phyloP scores from a whole-genome alignment of 352 stramenopile genomes.

The Thalassiosira exigua region DNA sequence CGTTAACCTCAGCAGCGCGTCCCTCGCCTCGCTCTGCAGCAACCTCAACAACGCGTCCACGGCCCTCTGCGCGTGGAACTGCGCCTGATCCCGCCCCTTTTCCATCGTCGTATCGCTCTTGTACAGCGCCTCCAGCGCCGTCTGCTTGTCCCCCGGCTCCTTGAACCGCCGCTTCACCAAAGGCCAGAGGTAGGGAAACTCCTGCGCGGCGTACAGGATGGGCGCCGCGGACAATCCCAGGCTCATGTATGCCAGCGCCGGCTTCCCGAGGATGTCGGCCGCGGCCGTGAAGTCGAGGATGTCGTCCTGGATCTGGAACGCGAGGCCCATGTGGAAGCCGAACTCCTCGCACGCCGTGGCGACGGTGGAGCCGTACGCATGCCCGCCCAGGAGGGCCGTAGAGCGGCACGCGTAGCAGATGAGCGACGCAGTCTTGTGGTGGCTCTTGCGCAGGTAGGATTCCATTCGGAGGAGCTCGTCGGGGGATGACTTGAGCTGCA shows the following conservation, averaged over 20 bases:
- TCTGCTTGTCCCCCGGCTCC: conserved; percentile 86
- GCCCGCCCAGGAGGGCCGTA: conserved; percentile 93
- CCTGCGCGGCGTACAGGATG: conserved; percentile 96
- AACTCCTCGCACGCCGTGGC: conserved; percentile 85
- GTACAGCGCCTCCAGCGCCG: conserved; percentile 83
- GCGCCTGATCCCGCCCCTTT: conserved; percentile 82
- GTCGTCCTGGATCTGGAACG: conserved; percentile 99
- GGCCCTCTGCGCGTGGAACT: conserved; percentile 87
- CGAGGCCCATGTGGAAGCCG: conserved; percentile 97
- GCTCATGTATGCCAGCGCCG: conserved; percentile 96
- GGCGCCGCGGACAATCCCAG: conserved; percentile 97
- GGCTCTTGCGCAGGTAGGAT: conserved; percentile 98
- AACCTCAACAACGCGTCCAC: conserved; percentile 85
- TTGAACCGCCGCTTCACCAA: conserved; percentile 89
- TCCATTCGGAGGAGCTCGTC: conserved; percentile 88
- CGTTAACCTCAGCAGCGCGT: conserved; percentile 87
- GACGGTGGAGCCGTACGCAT: conserved; percentile 86
- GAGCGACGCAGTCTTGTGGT: conserved; percentile 99
- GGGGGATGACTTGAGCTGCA: conserved; percentile 94
- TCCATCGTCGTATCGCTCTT: conserved; percentile 85
- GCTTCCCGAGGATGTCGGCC: conserved; percentile 90
- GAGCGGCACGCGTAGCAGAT: conserved; percentile 97
- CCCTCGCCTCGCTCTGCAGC: conserved; percentile 83
- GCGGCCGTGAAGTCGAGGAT: conserved; percentile 95
- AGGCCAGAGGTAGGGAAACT: conserved; percentile 84